A percentile compares a stretch with the other conserved stretches of the same genome.
These are phyloP conservation scores for Komagataella pastoris DNA, from an alignment of 805 yeast species.

Conservation along the genomic window DNA sequence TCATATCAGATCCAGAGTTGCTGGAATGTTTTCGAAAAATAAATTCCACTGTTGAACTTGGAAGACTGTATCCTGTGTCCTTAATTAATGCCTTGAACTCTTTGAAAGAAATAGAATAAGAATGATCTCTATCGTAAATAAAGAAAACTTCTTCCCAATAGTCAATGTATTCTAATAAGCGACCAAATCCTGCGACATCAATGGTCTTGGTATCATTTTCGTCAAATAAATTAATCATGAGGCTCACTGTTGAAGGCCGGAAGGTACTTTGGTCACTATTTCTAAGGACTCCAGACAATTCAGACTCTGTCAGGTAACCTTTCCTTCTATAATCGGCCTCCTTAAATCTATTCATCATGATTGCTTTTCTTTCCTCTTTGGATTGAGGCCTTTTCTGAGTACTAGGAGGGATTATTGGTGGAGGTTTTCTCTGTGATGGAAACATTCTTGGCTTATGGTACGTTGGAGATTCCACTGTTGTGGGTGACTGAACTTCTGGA, in stretches of 20 bases:
- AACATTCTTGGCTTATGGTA: not conserved
- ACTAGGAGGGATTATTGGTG: not conserved
- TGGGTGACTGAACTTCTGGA: not conserved
- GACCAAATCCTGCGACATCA: not conserved
- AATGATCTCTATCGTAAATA: not conserved
- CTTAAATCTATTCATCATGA: not conserved
- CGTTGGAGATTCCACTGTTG: not conserved
- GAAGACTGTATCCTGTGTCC: constrained; percentile 1
- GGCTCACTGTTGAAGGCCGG: not conserved
- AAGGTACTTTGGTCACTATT: not conserved
- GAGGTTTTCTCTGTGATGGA: not conserved
- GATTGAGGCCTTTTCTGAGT: not conserved
- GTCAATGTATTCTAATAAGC: not conserved
- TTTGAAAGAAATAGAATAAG: not conserved
- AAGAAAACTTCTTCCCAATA: not conserved
- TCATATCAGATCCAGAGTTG: not conserved
- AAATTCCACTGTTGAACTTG: not conserved
- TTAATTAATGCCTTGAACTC: not conserved
- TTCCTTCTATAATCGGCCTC: not conserved
- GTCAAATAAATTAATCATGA: not conserved
- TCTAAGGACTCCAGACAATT: not conserved
- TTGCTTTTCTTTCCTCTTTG: not conserved
- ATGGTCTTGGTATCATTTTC: not conserved
- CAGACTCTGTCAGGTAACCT: not conserved
- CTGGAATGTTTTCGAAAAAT: not conserved